Base-by-base conservation (phyloP, 2,329 filamentous ascomycete species). In the Aspergillus floridensis region DNA sequence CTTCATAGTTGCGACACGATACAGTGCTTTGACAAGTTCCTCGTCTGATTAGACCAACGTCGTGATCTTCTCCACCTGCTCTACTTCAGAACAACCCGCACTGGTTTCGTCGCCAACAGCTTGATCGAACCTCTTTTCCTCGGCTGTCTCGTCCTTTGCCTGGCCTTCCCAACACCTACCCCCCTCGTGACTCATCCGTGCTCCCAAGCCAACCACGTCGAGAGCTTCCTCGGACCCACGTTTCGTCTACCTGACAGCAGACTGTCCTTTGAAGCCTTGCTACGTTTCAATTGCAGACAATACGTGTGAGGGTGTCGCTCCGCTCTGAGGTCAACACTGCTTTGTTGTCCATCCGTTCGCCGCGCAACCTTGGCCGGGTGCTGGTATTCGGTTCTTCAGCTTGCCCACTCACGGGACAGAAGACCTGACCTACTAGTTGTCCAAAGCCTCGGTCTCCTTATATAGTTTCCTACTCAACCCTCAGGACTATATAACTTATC, bases 311-410 rank as follows among this genome's bases (percentile, higher is more conserved):
- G 53, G 57, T 48, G 38, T 57, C 38, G 49, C 31, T 49, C 57
- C 19, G 52, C 53, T 53, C 29, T 41, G 55, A 58, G 58, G 49
- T 59, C 61, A 55, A 64, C 44, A 26, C 16, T 60, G 58, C 60
- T 60, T 63, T 57, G 62, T 56, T 65, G 64, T 66, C 59, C 54
- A 41, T 51, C 49, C 47, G 50, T 57, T 52, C 59, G 38, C 49
- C 59, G 59, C 60, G 52, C 63, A 55, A 62, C 53, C 63, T 63
- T 60, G 64, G 62, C 62, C 57, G 65, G 66, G 56, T 64, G 64
- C 66, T 68, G 66, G 65, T 67, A 66, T 63, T 61, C 52, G 63
- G 63, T 63, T 66, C 64, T 65, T 67, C 66, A 53, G 47, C 59
- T 64, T 54, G 58, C 57, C 59, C 59, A 56, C 35, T 22, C 19